phyloP scores from a whole-genome alignment of 1,284 basidiomycete species.

The Malassezia arunalokei region DNA sequence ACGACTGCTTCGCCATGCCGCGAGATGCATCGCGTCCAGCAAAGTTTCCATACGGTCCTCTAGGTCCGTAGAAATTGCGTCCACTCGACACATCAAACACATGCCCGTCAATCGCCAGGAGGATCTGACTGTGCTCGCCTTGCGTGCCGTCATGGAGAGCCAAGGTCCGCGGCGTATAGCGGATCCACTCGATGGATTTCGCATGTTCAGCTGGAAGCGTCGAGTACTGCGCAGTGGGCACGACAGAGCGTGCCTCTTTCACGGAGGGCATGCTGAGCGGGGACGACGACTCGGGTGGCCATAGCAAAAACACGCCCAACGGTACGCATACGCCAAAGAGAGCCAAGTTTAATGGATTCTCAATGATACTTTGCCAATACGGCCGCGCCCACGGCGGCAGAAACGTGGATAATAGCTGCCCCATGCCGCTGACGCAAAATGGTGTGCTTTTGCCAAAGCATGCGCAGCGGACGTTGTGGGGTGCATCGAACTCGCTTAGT shows the following conservation, averaged over 20 bases:
- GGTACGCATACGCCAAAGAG: neutral
- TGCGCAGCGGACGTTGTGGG: neutral
- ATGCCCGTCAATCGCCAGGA: slow-evolving; percentile 71
- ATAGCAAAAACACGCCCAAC: neutral
- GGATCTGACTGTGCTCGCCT: slow-evolving; percentile 52
- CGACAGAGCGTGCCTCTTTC: neutral
- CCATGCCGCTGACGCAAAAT: neutral
- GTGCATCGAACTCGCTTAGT: neutral
- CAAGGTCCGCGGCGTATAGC: slow-evolving; percentile 39
- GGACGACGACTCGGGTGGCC: neutral
- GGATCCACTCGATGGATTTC: slow-evolving; percentile 27
- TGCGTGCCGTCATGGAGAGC: slow-evolving; percentile 35
- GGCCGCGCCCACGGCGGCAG: neutral
- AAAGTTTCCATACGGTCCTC: slow-evolving; percentile 92
- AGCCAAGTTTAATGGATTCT: slow-evolving; percentile 7
- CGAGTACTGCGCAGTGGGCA: slow-evolving; percentile 18
- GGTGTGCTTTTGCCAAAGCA: neutral
- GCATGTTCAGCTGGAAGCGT: slow-evolving; percentile 32
- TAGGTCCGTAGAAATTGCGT: slow-evolving; percentile 79
- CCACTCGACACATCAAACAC: slow-evolving; percentile 86
- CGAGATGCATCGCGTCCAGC: slow-evolving; percentile 83
- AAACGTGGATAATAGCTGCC: neutral
- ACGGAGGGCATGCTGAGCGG: neutral
- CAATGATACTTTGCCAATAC: neutral
- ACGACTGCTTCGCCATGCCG: slow-evolving; percentile 94